Evolutionary conservation across 2,329 filamentous ascomycete genomes (phyloP).

Genomic region (Paracorniculantispora psalliotae): DNA sequence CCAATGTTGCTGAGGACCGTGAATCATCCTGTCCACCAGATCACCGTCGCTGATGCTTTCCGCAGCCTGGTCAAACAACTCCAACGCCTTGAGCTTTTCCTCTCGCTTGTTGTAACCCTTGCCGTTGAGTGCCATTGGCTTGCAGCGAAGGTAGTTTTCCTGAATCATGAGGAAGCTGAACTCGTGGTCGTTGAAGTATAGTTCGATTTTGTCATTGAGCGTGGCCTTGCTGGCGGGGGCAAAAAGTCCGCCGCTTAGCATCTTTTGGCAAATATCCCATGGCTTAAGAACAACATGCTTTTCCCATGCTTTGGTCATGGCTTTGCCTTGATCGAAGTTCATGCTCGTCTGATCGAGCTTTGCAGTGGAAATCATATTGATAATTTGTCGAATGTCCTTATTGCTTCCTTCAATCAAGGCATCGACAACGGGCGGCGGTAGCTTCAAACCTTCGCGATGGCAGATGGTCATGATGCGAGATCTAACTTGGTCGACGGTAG

Average conservation of each 20-base stretch:
- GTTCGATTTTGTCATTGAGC: slow-evolving; percentile 94
- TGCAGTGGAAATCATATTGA: slow-evolving; percentile 95
- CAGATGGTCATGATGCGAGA: slow-evolving; percentile 94
- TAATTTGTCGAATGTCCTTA: slow-evolving; percentile 93
- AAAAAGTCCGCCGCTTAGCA: slow-evolving; percentile 84
- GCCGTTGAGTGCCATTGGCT: slow-evolving; percentile 59
- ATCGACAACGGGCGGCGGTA: slow-evolving; percentile 79
- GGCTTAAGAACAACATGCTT: slow-evolving; percentile 96
- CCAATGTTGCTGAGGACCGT: slow-evolving; percentile 97
- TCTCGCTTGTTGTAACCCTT: slow-evolving; percentile 57
- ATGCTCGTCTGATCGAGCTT: slow-evolving; percentile 80
- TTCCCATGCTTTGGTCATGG: slow-evolving; percentile 97
- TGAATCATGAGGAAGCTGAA: slow-evolving; percentile 97
- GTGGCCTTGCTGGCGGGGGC: slow-evolving; percentile 76
- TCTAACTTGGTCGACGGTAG: slow-evolving; percentile 85
- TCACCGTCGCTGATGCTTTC: slow-evolving; percentile 97
- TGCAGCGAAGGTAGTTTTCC: slow-evolving; percentile 90
- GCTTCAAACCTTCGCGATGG: slow-evolving; percentile 82
- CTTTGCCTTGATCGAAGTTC: slow-evolving; percentile 79
- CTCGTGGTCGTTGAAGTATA: slow-evolving; percentile 99
- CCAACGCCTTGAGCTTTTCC: slow-evolving; percentile 73
- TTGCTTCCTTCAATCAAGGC: slow-evolving; percentile 92
- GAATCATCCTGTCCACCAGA: slow-evolving; percentile 94
- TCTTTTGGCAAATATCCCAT: slow-evolving; percentile 95
- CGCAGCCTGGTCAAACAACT: slow-evolving; percentile 81